phyloP scores from a whole-genome alignment of 2,329 filamentous ascomycete species.

The Claviceps sp. region DNA sequence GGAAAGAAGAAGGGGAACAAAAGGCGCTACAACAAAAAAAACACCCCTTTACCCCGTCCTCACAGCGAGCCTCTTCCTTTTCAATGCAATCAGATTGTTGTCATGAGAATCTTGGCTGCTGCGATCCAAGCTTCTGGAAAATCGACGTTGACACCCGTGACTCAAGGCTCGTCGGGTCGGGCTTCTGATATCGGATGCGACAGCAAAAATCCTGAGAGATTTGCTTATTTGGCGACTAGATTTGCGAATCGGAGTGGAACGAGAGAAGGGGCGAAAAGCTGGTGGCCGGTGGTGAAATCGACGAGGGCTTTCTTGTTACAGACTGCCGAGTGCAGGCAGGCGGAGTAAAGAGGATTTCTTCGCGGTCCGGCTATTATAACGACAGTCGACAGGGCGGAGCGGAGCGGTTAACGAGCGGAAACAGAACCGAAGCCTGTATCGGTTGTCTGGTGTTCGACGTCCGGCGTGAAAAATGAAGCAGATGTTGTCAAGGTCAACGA shows the following conservation, averaged over 20 bases:
- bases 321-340: background rate
- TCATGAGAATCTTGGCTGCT: background rate
- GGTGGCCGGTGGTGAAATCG: background rate
- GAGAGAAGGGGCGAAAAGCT: background rate
- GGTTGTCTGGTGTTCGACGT: conserved; percentile 1
- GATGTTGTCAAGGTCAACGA: background rate
- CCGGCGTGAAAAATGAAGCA: conserved; percentile 1
- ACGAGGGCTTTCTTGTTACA: too few species aligned
- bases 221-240: background rate
- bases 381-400: background rate
- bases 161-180: background rate
- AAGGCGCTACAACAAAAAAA: background rate
- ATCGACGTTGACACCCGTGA: background rate
- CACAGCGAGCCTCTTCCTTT: background rate
- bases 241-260: background rate
- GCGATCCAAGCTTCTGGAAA: background rate
- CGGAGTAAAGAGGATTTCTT: background rate
- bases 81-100: background rate
- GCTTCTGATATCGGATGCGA: background rate
- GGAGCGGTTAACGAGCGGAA: background rate
- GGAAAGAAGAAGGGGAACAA: background rate
- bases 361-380: background rate
- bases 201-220: background rate
- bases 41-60: background rate
- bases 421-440: background rate